A percentile compares a stretch with the other conserved stretches of the same genome.
These are phyloP conservation scores for Talaromyces liani DNA, from an alignment of 495 filamentous ascomycete genomes.

Conservation along the genomic window DNA sequence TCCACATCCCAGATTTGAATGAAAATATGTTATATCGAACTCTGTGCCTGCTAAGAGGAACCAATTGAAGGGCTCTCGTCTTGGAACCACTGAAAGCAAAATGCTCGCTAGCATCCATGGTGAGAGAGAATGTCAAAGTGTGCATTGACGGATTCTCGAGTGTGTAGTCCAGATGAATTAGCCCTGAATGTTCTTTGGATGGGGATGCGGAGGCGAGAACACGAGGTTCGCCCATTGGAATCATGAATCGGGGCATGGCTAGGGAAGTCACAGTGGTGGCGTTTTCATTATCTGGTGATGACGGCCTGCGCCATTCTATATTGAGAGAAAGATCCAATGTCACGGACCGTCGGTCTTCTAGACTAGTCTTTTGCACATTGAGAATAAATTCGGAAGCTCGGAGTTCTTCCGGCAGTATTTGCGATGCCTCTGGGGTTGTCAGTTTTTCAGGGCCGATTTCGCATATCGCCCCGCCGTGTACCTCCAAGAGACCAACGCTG, in stretches of 20 bases:
- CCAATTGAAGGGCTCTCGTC: conserved; percentile 62
- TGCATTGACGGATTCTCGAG: conserved; percentile 94
- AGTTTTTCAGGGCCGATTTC: conserved; percentile 32
- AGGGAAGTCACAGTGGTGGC: conserved; percentile 45
- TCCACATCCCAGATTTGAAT: conserved; percentile 55
- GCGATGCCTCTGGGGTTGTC: conserved; percentile 20
- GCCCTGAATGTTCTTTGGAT: conserved; percentile 27
- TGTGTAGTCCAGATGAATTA: conserved; percentile 55
- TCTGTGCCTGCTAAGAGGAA: conserved; percentile 66
- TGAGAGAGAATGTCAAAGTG: conserved; percentile 82
- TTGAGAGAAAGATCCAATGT: conserved; percentile 66
- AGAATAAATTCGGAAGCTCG: conserved; percentile 64
- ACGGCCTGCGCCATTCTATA: conserved; percentile 64
- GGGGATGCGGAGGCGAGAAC: conserved; percentile 63
- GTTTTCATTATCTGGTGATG: conserved; percentile 12
- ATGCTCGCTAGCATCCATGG: conserved; percentile 85
- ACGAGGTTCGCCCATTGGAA: conserved; percentile 79
- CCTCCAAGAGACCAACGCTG: conserved; percentile 45
- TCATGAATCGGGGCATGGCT: conserved; percentile 65
- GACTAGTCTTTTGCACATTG: conserved; percentile 57
- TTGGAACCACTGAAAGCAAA: conserved; percentile 94
- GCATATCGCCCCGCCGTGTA: conserved; percentile 47
- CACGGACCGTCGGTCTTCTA: conserved; percentile 72
- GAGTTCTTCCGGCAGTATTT: conserved; percentile 55
- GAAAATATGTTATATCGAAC: conserved; percentile 63